phyloP scores from a whole-genome alignment of 1,284 basidiomycete species.

The Cryptococcus deneoformans region DNA sequence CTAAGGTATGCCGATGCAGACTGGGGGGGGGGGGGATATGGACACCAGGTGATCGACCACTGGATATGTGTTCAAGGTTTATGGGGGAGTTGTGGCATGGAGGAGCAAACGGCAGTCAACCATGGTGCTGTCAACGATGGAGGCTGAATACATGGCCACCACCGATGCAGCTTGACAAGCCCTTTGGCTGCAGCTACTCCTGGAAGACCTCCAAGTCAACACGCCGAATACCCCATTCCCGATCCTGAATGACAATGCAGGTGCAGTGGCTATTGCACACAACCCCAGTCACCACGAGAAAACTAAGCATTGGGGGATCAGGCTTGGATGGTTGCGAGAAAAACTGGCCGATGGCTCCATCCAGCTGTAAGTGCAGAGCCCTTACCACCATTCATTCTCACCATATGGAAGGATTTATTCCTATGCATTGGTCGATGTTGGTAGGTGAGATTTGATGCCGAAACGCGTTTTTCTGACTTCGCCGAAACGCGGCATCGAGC shows the following conservation, averaged over 20 bases:
- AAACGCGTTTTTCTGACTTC: too few species aligned
- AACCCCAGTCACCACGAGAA: too few species aligned
- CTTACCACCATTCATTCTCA: too few species aligned
- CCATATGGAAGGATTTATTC: too few species aligned
- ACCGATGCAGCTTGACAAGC: slow-evolving; percentile 10
- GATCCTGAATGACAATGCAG: slow-evolving; percentile 46
- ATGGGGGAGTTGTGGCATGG: slow-evolving; percentile 14
- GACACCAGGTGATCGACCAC: neutral
- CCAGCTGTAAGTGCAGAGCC: too few species aligned
- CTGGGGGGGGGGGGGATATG: neutral
- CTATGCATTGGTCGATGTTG: too few species aligned
- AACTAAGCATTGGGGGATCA: too few species aligned
- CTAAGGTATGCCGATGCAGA: slow-evolving; percentile 5
- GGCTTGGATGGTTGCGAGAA: too few species aligned
- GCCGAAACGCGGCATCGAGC: too few species aligned
- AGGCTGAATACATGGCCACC: slow-evolving; percentile 3
- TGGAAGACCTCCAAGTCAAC: slow-evolving; percentile 5
- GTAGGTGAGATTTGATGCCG: too few species aligned
- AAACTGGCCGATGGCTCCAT: too few species aligned
- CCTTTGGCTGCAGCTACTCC: slow-evolving; percentile 6
- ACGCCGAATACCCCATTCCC: too few species aligned
- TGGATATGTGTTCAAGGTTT: slow-evolving; percentile 20
- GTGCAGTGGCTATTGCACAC: slow-evolving; percentile 37
- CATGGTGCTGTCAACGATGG: neutral
- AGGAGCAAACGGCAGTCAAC: slow-evolving; percentile 21